Base-by-base conservation (phyloP, 768 basidiomycete species). In the Podaxis pistillaris region DNA sequence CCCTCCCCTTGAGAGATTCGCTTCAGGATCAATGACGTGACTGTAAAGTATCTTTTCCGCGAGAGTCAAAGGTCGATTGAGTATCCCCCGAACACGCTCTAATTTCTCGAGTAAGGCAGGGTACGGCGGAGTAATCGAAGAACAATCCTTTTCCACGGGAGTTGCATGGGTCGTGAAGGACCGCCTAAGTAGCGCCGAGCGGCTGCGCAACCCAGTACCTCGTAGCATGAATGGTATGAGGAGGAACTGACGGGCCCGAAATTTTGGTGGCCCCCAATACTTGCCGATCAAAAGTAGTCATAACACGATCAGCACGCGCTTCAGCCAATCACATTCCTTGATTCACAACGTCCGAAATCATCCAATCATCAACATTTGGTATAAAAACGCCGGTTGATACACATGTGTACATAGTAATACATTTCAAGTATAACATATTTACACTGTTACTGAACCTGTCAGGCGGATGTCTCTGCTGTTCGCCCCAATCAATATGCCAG, bases 41-140 rank as follows among this genome's bases (percentile, higher is more conserved):
- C 93, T 89, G 76, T 97, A 98, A 33, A 99, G 81, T 47, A 98
- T 96, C 82, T 99, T 99, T 76, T 99, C 97, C 22, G 96, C 90
- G n/a, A 99, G 81, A 2, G 95, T 94, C 59, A 99, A 78, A 40
- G 95, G 96, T 58, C 88, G 81, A 67, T 86, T 80, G 67, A 98
- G 81, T 50, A 91, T 75, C 59, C 81, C 72, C 49, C 91, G 86
- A 58, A 94, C 92, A 57, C 75, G 75, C 58, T 83, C 78, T 60
- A 97, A 84, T 54, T 89, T 95, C 67, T 82, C 70, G 37, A 91
- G 80, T 40, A 98, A 81, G 44, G 75, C 73, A 1, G 82, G 64
- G 75, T 97, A 98, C 12, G 94, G 93, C 19, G 96, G 96, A 13
- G 88, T 94, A 67, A 97, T 92, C 4, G 89, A 78, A 46, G 73